Conservation (phyloP, 441 rosid species). For the Isatis lusitanica region DNA sequence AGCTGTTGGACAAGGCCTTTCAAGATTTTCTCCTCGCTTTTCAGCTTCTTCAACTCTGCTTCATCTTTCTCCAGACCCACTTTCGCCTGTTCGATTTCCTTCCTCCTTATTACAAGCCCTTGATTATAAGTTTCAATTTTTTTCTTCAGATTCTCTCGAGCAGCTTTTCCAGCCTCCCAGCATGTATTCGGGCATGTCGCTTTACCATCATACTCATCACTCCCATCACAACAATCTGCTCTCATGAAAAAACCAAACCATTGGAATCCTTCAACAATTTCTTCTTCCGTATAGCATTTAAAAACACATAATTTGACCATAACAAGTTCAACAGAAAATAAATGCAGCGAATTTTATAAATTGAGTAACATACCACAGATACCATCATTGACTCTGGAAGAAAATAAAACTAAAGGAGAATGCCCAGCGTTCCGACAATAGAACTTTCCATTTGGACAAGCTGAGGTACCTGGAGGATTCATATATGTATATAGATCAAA, state of each 20-base stretch:
- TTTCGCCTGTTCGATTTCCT: conserved; percentile 64
- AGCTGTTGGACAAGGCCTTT: conserved; percentile 83
- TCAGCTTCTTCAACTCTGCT: conserved; percentile 67
- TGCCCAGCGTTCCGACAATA: conserved; percentile 83
- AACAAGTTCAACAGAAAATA: background rate
- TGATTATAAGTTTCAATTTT: conserved; percentile 69
- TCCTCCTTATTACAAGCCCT: conserved; percentile 60
- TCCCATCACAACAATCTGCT: conserved; percentile 96
- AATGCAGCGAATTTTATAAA: background rate
- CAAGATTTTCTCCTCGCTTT: conserved; percentile 67
- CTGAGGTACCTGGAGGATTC: conserved; percentile 68
- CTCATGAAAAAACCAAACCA: conserved; percentile 10
- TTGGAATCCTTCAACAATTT: background rate
- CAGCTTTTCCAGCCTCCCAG: conserved; percentile 97
- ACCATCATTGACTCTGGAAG: conserved; percentile 95
- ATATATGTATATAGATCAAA: background rate
- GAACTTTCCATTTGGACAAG: conserved; percentile 82
- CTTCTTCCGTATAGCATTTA: background rate
- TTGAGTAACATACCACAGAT: conserved; percentile 65
- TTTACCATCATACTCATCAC: conserved; percentile 89
- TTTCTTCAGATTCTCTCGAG: conserved; percentile 70
- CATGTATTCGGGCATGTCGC: conserved; percentile 76
- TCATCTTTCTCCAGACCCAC: conserved; percentile 63
- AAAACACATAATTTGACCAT: background rate
- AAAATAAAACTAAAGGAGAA: conserved; percentile 52